These are phyloP conservation scores for Xylaria castorea DNA, from an alignment of 495 filamentous ascomycete species.

Conservation along the genomic window DNA sequence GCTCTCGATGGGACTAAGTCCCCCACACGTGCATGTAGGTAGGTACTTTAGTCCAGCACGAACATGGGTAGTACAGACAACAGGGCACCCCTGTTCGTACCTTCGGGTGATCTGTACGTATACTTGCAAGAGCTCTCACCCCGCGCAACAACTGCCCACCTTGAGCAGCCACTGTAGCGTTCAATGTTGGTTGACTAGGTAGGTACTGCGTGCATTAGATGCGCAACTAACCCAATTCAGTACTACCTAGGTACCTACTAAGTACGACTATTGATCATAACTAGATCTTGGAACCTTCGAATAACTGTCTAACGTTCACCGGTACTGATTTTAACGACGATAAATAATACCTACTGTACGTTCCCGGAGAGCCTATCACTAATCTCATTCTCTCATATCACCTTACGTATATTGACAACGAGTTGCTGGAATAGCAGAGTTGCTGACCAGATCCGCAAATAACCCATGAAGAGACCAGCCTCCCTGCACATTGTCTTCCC, in stretches of 20 bases:
- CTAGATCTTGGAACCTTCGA: background rate
- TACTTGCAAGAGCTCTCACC: slow-evolving; percentile 1
- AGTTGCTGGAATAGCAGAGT: background rate
- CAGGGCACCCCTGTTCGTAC: background rate
- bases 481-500: slow-evolving; percentile 4
- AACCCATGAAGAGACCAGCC: slow-evolving; percentile 2
- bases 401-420: background rate
- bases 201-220: background rate
- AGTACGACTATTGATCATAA: slow-evolving; percentile 3
- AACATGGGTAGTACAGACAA: background rate
- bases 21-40: slow-evolving; percentile 10
- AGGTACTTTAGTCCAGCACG: slow-evolving; percentile 16
- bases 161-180: slow-evolving; percentile 1
- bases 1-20: slow-evolving; percentile 17
- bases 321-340: background rate
- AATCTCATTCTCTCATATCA: background rate
- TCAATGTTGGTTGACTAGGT: background rate
- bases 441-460: slow-evolving; percentile 16
- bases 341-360: background rate
- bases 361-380: background rate
- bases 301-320: background rate
- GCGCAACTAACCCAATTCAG: background rate
- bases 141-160: slow-evolving; percentile 10
- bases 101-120: slow-evolving; percentile 20
- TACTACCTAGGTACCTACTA: background rate